Evolutionary conservation across 1,139 yeast species (phyloP), one percentile per base, ranked within the genome.

Genomic region (Geotrichum citri-aurantii): DNA sequence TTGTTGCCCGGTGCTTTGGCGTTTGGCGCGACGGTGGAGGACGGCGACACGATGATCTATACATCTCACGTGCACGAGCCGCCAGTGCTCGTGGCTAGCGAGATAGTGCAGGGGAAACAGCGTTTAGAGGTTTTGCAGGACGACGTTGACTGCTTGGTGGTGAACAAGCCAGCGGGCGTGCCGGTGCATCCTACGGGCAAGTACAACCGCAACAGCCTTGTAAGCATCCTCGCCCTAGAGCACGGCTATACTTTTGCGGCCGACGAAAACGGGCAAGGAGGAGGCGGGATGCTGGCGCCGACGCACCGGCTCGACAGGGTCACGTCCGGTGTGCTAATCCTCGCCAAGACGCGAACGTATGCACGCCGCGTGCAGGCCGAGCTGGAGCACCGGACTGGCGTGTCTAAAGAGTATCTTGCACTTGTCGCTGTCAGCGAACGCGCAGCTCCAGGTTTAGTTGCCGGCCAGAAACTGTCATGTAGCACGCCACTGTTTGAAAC

Each of bases 301-400:
- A 33, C 47, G 40, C 88, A 86, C 68, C 74, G 96, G 49, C 71
- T 88, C 14, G 96, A 88, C 68, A 82, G 83, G 66, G 79, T 83
- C 2, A 88, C 96, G 0, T 86, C 93, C 14, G 96, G 96, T 0
- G 71, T 88, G 0, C 72, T 87, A 54, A 78, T 88, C 1, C 67
- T 88, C 56, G 88, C 83, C 0, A 82, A 37, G 14, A 37, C 42
- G 3, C 42, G 42, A 2, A 17, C 42, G 2, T 37, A 37, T 14
- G 42, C 42, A 7, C 42, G 42, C 19, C 42, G 42, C 42, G 14
- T 37, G 8, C 42, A 37, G 42, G 42, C 42, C 6, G 42, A 37
- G 19, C 17, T 37, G 6, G 42, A 37, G 19, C 42, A 14, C 19
- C 17, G 42, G 8, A n/a, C 14, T 14, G 42, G 42, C 6, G 42